These are phyloP conservation scores for Magnusiomyces suaveolens DNA, from an alignment of 1,139 yeast species.

Conservation along the genomic window DNA sequence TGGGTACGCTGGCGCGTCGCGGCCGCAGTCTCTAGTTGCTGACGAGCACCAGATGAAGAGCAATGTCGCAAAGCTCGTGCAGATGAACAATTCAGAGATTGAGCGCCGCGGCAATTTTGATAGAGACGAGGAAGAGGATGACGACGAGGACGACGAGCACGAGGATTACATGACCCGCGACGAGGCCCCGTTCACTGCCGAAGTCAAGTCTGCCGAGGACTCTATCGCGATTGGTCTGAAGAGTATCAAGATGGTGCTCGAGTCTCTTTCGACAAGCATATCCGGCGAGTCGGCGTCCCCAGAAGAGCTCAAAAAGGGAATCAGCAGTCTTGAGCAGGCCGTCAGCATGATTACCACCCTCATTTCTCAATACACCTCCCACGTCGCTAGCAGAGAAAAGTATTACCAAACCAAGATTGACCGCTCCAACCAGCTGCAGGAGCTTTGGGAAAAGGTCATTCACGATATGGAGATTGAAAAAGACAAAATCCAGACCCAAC, in stretches of 20 bases:
- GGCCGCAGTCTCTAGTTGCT: background rate
- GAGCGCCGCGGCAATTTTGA: constrained; percentile 10
- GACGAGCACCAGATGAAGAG: background rate
- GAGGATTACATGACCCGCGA: constrained; percentile 11
- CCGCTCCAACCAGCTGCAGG: constrained; percentile 71
- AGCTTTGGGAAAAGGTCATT: constrained; percentile 85
- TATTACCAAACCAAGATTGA: constrained; percentile 44
- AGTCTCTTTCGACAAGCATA: constrained; percentile 17
- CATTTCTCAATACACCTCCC: constrained; percentile 37
- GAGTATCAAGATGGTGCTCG: constrained; percentile 25
- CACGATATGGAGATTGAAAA: constrained; percentile 77
- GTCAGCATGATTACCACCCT: constrained; percentile 35
- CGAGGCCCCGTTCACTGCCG: constrained; percentile 15
- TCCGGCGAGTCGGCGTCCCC: constrained; percentile 16
- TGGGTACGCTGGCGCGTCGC: background rate
- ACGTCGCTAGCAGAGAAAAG: constrained; percentile 37
- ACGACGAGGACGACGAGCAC: constrained; percentile 18
- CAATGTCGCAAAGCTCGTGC: constrained; percentile 12
- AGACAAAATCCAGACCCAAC: constrained; percentile 61
- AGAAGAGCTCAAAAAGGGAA: constrained; percentile 21
- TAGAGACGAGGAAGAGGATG: constrained; percentile 25
- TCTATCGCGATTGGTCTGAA: constrained; percentile 22
- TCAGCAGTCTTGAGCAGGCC: constrained; percentile 23
- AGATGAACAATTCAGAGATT: constrained; percentile 7
- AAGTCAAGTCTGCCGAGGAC: constrained; percentile 20